Evolutionary conservation across 768 basidiomycete species (phyloP).

Genomic region (Clavulina sp.): DNA sequence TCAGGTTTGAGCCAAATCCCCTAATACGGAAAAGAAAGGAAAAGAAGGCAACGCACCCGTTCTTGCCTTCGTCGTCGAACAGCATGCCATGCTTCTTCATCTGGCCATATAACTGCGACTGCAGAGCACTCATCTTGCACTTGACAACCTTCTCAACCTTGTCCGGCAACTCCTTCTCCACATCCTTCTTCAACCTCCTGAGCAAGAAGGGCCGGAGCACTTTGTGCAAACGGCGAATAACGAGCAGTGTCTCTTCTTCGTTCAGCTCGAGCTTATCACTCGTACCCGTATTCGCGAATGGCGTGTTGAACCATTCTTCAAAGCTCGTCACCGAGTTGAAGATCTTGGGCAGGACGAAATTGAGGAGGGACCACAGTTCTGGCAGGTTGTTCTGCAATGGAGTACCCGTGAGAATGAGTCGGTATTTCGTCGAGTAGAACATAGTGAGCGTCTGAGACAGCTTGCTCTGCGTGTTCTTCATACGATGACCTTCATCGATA

Average conservation of each 20-base stretch:
- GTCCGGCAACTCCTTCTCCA: slow-evolving; percentile 87
- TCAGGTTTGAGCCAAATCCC: slow-evolving; percentile 3
- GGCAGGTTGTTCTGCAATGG: slow-evolving; percentile 95
- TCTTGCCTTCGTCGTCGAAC: slow-evolving; percentile 60
- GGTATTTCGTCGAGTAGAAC: slow-evolving; percentile 82
- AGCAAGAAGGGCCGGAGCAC: slow-evolving; percentile 90
- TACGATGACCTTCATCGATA: slow-evolving; percentile 93
- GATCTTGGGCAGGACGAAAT: slow-evolving; percentile 85
- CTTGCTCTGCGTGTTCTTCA: slow-evolving; percentile 91
- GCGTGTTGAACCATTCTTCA: slow-evolving; percentile 99
- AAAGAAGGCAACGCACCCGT: slow-evolving; percentile 35
- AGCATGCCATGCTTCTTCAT: slow-evolving; percentile 96
- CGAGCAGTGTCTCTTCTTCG: slow-evolving; percentile 97
- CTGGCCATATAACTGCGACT: slow-evolving; percentile 85
- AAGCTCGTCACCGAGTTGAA: slow-evolving; percentile 99
- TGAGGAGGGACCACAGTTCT: slow-evolving; percentile 87
- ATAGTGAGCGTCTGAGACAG: slow-evolving; percentile 77
- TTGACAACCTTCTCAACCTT: slow-evolving; percentile 98
- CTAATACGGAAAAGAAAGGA: not conserved
- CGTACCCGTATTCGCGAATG: slow-evolving; percentile 95
- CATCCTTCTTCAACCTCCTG: slow-evolving; percentile 86
- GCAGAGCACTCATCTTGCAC: slow-evolving; percentile 82
- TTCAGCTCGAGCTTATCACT: slow-evolving; percentile 97
- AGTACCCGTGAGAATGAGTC: slow-evolving; percentile 88
- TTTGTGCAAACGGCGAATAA: slow-evolving; percentile 92